These are phyloP conservation scores for Fraxinus baroniana DNA, from an alignment of 305 asterid genomes.

Conservation along the genomic window DNA sequence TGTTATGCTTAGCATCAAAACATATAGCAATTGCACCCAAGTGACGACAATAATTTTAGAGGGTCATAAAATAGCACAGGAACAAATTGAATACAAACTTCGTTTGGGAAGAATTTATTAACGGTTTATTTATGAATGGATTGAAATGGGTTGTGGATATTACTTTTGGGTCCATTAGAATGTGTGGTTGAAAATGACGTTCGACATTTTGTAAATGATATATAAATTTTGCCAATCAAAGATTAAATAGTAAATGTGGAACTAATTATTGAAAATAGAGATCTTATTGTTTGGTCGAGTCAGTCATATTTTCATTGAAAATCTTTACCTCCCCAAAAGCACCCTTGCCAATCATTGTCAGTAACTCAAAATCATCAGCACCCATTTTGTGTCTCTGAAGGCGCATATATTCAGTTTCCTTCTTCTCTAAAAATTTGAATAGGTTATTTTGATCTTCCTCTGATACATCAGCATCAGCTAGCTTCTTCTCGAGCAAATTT, in stretches of 20 bases:
- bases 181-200: background rate
- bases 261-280: background rate
- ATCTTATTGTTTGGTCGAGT: background rate
- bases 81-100: conserved; percentile 6
- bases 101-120: background rate
- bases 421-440: conserved; percentile 83
- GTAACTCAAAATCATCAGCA: conserved; percentile 85
- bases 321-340: conserved; percentile 95
- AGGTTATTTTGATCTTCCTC: conserved; percentile 95
- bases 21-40: conserved; percentile 13
- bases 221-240: background rate
- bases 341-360: conserved; percentile 98
- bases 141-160: background rate
- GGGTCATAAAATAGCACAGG: background rate
- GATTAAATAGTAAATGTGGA: conserved; percentile 12
- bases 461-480: conserved; percentile 97
- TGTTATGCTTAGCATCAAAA: background rate
- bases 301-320: background rate
- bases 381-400: conserved; percentile 97
- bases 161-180: background rate
- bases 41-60: background rate
- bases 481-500: conserved; percentile 75
- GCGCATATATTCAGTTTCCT: conserved; percentile 99
- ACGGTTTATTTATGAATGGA: background rate
- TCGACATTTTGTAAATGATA: background rate